These are phyloP conservation scores for Trichoderma cornu-damae DNA, from an alignment of 2,329 filamentous ascomycete species.

Conservation along the genomic window DNA sequence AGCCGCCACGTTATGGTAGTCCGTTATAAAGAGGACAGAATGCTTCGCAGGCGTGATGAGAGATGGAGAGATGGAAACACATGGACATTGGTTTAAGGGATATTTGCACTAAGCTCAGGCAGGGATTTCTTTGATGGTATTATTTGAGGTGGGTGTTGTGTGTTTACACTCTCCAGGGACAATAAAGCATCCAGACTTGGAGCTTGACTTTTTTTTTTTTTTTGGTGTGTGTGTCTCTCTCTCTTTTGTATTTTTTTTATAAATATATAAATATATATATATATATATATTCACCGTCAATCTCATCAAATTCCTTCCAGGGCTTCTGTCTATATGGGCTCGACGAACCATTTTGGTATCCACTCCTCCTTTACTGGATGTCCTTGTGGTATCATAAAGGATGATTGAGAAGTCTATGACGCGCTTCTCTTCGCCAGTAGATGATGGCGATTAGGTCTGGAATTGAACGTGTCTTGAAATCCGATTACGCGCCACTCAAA, in stretches of 20 bases:
- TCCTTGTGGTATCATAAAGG: slow-evolving; percentile 18
- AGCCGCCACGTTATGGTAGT: not conserved
- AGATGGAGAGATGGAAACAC: not conserved
- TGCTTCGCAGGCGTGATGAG: not conserved
- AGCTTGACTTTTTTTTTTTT: not conserved
- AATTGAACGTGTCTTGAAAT: slow-evolving; percentile 11
- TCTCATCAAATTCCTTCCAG: slow-evolving; percentile 17
- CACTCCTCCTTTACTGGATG: slow-evolving; percentile 17
- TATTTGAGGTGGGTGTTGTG: not conserved
- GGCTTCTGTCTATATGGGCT: slow-evolving; percentile 19
- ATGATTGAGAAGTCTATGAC: slow-evolving; percentile 19
- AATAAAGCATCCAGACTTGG: not conserved
- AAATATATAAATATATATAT: too few species aligned
- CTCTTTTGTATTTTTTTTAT: too few species aligned
- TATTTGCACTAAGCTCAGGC: not conserved
- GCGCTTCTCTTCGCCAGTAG: slow-evolving; percentile 14
- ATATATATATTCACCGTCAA: too few species aligned
- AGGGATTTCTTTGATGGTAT: not conserved
- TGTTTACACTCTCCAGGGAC: not conserved
- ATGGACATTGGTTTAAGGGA: not conserved
- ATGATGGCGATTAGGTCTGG: slow-evolving; percentile 15
- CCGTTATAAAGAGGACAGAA: not conserved
- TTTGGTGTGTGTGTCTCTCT: not conserved
- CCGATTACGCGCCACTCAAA: not conserved
- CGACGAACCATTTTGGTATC: slow-evolving; percentile 18